Base-by-base conservation (phyloP, 805 yeast species). In the Cyberlindnera misumaiensis region DNA sequence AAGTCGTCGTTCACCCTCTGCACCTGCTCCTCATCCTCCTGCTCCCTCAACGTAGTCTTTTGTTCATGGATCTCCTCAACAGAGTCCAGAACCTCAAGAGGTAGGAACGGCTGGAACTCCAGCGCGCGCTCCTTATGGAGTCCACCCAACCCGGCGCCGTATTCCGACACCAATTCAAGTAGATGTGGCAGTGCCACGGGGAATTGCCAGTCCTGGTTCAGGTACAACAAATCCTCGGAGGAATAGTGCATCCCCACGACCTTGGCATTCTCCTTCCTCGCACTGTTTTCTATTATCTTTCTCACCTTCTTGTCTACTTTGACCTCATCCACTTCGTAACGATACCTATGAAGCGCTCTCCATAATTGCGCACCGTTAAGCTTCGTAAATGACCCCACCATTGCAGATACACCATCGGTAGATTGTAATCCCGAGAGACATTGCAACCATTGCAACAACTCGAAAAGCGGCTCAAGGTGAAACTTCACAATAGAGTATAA, bases 401-500 rank as follows among this genome's bases (percentile, higher is more conserved):
- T 73, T 11, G 70, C 65, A 7, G 72, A 68, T 36, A 84, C 67
- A 28, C 78, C 64, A 39, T 80, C 88, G 40, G 78, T 83, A 42
- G 76, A 78, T 13, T 71, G 71, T 32, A 89, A 63, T 11, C 83
- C 75, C 1, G 94, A 75, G 58, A 87, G 75, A 31, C 90, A 83
- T 58, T 89, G 97, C 36, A 89, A 63, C 90, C 95, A 90, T 58
- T 90, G 96, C 39, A 90, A 64, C 22, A 90, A 60, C 58, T 90
- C 89, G 37, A 82, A 73, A 0, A 83, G 67, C 0, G 96, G 88
- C 42, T 73, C 74, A 36, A 89, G 65, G 47, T 84, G 87, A 16
- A 64, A 62, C 29, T 74, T 76, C 0, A 93, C 81, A 15, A 87
- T 72, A 36, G 73, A 72, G 51, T 68, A 77, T 36, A 86, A 65